A percentile compares a stretch with the other conserved stretches of the same genome.
These are phyloP conservation scores for Arachnomyces sp. DNA, from an alignment of 2,329 filamentous ascomycete genomes.

Conservation along the genomic window DNA sequence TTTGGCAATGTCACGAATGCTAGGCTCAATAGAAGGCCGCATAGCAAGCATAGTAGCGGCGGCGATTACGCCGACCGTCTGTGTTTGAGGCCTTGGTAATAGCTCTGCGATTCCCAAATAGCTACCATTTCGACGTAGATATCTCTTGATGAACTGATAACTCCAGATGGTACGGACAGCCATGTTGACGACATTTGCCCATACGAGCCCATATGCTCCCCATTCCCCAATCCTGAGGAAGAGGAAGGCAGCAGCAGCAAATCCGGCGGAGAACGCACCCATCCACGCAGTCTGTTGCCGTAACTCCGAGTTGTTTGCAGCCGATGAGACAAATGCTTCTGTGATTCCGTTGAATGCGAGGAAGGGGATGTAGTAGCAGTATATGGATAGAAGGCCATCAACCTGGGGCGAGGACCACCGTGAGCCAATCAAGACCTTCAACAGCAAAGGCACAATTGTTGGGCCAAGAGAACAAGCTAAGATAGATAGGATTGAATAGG, in stretches of 20 bases:
- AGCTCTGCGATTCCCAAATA: constrained; percentile 37
- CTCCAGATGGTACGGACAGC: constrained; percentile 76
- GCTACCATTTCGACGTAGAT: constrained; percentile 46
- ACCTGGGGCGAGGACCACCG: constrained; percentile 71
- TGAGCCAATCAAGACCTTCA: constrained; percentile 67
- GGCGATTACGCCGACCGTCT: constrained; percentile 40
- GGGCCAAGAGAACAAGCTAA: constrained; percentile 66
- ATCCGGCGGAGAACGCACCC: constrained; percentile 69
- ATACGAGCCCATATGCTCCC: constrained; percentile 74
- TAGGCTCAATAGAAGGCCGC: constrained; percentile 10
- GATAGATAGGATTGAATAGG: constrained; percentile 68
- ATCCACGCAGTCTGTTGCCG: constrained; percentile 76
- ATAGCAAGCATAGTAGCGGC: constrained; percentile 34
- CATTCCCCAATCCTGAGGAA: constrained; percentile 62
- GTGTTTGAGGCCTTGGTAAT: constrained; percentile 38
- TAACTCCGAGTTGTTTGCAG: constrained; percentile 68
- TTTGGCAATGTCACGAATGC: constrained; percentile 32
- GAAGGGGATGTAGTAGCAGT: constrained; percentile 90
- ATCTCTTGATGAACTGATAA: constrained; percentile 59
- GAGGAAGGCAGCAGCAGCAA: constrained; percentile 65
- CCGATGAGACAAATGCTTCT: constrained; percentile 86
- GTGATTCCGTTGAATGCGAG: constrained; percentile 85
- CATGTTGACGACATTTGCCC: constrained; percentile 90
- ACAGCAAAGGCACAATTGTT: constrained; percentile 62
- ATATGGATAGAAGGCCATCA: constrained; percentile 64